phyloP scores from a whole-genome alignment of 1,139 yeast genomes.

The Candida sanyaensis region DNA sequence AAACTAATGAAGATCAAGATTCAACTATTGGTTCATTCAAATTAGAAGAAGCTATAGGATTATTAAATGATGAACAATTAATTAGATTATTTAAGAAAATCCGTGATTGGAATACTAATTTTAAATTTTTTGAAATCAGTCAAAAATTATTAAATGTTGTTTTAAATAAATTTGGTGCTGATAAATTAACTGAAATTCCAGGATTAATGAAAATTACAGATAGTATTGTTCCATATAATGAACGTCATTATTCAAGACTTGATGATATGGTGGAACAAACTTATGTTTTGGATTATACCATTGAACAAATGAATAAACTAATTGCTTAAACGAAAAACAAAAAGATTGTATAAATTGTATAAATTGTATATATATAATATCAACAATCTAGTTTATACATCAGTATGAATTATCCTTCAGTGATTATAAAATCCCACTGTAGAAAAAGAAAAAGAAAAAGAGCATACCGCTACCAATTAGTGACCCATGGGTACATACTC shows the following conservation, averaged over 20 bases:
- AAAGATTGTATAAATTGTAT: too few relatives aligned
- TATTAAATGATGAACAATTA: constrained; percentile 62
- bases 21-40: constrained; percentile 60
- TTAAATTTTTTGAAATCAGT: constrained; percentile 75
- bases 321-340: constrained; percentile 11
- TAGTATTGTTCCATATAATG: constrained; percentile 78
- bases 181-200: constrained; percentile 61
- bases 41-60: constrained; percentile 65
- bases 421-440: too few relatives aligned
- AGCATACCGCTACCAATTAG: too few relatives aligned
- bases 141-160: constrained; percentile 74
- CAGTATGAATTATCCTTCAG: too few relatives aligned
- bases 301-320: constrained; percentile 68
- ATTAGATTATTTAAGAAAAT: constrained; percentile 65
- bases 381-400: too few relatives aligned
- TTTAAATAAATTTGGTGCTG: constrained; percentile 53
- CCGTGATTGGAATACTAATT: constrained; percentile 94
- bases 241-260: constrained; percentile 76
- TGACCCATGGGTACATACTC: too few relatives aligned
- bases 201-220: constrained; percentile 73
- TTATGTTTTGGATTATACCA: constrained; percentile 79
- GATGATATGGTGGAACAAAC: constrained; percentile 85
- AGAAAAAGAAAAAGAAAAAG: too few relatives aligned
- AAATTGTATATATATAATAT: not conserved
- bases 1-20: constrained; percentile 42